phyloP scores from a whole-genome alignment of 495 filamentous ascomycete genomes.

The Xanthoparmelia taractica region DNA sequence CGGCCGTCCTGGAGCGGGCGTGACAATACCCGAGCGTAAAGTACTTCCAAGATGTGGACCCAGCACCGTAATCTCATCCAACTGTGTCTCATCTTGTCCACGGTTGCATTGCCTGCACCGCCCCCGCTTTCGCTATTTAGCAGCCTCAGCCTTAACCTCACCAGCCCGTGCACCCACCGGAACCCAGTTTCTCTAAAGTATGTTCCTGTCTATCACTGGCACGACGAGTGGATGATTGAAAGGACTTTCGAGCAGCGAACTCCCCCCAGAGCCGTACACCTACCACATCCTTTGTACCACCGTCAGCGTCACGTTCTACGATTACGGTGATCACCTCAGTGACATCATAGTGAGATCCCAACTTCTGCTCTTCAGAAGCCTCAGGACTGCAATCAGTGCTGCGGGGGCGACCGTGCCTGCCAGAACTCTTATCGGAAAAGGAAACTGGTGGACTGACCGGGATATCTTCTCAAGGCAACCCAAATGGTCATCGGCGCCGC shows the following conservation, averaged over 20 bases:
- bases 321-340: neutral
- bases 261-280: neutral
- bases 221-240: neutral
- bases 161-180: neutral
- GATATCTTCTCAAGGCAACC: neutral
- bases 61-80: neutral
- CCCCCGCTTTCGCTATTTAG: neutral
- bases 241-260: neutral
- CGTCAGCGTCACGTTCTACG: neutral
- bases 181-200: neutral
- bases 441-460: too few relatives aligned
- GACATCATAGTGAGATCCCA: neutral
- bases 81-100: neutral
- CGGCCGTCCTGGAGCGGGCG: too few relatives aligned
- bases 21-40: too few relatives aligned
- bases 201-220: neutral
- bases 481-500: neutral
- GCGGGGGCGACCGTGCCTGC: too few relatives aligned
- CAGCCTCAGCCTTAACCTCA: neutral
- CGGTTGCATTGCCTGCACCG: neutral
- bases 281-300: neutral
- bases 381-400: too few relatives aligned
- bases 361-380: too few relatives aligned
- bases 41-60: neutral
- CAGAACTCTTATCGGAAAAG: too few relatives aligned